Percentiles rank a stretch among this genome's conserved stretches.
Conservation (phyloP, 1,284 basidiomycete species). For the Ceratobasidium sp. region DNA sequence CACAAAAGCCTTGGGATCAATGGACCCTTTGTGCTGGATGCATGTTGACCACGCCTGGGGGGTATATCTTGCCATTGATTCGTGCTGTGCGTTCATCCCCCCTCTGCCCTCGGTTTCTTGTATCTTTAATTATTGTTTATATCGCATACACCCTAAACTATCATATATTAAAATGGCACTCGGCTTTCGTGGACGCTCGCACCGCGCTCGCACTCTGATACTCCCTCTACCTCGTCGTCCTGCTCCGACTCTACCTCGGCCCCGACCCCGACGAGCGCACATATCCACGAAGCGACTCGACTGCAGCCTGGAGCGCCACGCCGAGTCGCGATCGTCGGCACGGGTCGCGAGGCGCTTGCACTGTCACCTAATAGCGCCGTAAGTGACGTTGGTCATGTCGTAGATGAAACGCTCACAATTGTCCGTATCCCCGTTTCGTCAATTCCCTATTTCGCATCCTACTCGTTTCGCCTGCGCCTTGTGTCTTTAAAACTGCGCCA, state of each 20-base stretch:
- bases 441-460: neutral
- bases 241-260: no score
- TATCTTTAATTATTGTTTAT: neutral
- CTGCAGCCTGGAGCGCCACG: no score
- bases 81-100: neutral
- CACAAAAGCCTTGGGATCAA: neutral
- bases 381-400: neutral
- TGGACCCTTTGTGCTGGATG: neutral
- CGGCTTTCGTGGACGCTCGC: no score
- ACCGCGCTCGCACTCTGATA: no score
- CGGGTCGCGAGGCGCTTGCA: constrained; percentile 8
- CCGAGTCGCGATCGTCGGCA: constrained; percentile 3
- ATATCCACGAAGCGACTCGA: no score
- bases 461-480: neutral
- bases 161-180: no score
- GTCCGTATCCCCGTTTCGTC: no score
- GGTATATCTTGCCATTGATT: neutral
- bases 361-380: constrained; percentile 11
- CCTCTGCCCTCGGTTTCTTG: neutral
- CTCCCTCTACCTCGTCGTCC: no score
- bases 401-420: no score
- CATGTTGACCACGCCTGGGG: neutral
- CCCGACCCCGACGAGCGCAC: no score
- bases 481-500: neutral
- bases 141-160: neutral